A percentile compares a stretch with the other conserved stretches of the same genome.
Evolutionary conservation across 345 rosid species (phyloP).

Genomic region (Euphorbia pulcherrima): DNA sequence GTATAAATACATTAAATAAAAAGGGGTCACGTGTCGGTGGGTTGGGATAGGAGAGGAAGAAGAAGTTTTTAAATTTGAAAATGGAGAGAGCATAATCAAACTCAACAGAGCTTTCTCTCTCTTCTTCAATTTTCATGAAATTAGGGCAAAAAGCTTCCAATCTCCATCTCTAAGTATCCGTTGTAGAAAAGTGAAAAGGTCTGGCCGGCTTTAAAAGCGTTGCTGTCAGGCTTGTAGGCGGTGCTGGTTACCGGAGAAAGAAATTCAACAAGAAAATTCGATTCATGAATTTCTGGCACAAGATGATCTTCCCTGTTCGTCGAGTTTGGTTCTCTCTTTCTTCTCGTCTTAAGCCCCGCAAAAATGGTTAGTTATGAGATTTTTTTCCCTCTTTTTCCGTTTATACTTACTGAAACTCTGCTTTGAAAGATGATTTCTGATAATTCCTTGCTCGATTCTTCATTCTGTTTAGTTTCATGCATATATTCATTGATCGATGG

Average conservation of each 20-base stretch:
- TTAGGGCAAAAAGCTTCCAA: not conserved
- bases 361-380: constrained; percentile 41
- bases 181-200: not conserved
- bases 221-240: constrained; percentile 27
- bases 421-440: too few species aligned
- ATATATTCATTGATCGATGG: too few species aligned
- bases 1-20: too few species aligned
- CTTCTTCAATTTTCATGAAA: not conserved
- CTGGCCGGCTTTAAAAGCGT: constrained; percentile 40
- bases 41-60: not conserved
- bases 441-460: too few species aligned
- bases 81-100: not conserved
- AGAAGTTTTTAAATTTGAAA: not conserved
- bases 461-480: too few species aligned
- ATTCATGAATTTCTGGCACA: constrained; percentile 49
- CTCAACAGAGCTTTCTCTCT: not conserved
- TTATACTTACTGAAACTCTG: too few species aligned
- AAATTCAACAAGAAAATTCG: constrained; percentile 3
- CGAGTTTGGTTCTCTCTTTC: constrained; percentile 48
- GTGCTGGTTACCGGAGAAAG: constrained; percentile 8
- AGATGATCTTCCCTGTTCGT: constrained; percentile 52
- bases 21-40: constrained; percentile 19
- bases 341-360: constrained; percentile 43
- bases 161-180: not conserved
- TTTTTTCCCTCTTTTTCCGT: too few species aligned